phyloP scores from a whole-genome alignment of 2,329 filamentous ascomycete species.

The Fusarium praegraminearum region DNA sequence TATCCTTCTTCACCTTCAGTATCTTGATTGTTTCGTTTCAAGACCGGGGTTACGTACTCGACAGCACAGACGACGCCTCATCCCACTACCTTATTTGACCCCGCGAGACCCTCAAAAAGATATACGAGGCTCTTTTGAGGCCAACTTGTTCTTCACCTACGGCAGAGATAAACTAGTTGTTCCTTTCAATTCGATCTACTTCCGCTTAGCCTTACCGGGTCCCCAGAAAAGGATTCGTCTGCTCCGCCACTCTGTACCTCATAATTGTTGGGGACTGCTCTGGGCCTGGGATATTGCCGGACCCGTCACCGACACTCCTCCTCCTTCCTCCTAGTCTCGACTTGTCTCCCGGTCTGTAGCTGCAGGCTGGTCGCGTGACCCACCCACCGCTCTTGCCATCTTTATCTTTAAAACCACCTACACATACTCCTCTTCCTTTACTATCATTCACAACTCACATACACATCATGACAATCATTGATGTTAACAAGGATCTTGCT shows the following conservation, averaged over 20 bases:
- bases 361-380: constrained; percentile 46
- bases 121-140: constrained; percentile 25
- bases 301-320: constrained; percentile 39
- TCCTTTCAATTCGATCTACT: background rate
- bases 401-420: constrained; percentile 20
- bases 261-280: constrained; percentile 38
- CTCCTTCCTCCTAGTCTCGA: constrained; percentile 16
- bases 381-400: constrained; percentile 38
- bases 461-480: constrained; percentile 71
- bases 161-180: background rate
- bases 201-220: constrained; percentile 8
- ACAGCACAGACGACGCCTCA: constrained; percentile 13
- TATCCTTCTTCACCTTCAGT: background rate
- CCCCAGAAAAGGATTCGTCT: constrained; percentile 25
- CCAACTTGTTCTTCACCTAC: constrained; percentile 1
- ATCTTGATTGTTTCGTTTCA: background rate
- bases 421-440: constrained; percentile 1
- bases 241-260: constrained; percentile 18
- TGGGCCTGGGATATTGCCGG: constrained; percentile 21
- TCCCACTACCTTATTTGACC: constrained; percentile 30
- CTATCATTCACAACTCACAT: constrained; percentile 3
- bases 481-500: constrained; percentile 77
- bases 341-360: constrained; percentile 5
- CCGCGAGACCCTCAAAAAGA: constrained; percentile 25
- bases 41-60: background rate